Evolutionary conservation across 345 rosid genomes (phyloP).

Genomic region (Lepidium aucheri): DNA sequence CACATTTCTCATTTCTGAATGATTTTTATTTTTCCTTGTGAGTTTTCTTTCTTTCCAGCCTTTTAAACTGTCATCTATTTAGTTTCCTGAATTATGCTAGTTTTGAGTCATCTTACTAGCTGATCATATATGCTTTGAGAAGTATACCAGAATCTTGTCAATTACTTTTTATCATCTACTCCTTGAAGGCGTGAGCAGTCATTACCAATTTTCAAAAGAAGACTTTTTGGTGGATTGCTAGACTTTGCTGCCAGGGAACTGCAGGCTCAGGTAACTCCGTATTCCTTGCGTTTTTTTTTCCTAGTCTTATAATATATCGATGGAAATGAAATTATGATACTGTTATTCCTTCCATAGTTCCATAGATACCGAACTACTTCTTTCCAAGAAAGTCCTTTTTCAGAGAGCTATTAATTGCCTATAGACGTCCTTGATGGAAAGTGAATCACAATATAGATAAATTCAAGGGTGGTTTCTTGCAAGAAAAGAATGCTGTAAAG

Average conservation of each 20-base stretch:
- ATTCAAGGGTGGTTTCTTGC: background rate
- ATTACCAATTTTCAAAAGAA: conserved; percentile 87
- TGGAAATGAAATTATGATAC: background rate
- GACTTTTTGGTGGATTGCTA: conserved; percentile 89
- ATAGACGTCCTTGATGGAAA: background rate
- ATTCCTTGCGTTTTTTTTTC: background rate
- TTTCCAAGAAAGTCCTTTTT: background rate
- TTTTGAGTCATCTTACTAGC: conserved; percentile 13
- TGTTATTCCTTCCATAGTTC: conserved; percentile 4
- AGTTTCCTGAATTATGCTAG: conserved; percentile 2
- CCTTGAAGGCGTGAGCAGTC: conserved; percentile 90
- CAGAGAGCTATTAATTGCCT: background rate
- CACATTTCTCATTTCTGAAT: background rate
- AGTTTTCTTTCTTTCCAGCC: background rate
- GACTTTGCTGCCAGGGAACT: conserved; percentile 97
- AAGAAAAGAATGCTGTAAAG: conserved; percentile 8
- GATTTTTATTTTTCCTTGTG: background rate
- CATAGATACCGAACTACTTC: background rate
- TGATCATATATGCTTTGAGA: conserved; percentile 9
- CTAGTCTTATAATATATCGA: background rate
- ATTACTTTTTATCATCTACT: background rate
- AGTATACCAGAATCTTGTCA: background rate
- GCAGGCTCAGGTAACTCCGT: conserved; percentile 74
- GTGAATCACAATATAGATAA: background rate
- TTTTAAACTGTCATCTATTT: conserved; percentile 1